Evolutionary conservation across 306 rosid genomes (phyloP).

Genomic region (Purshia tridentata): DNA sequence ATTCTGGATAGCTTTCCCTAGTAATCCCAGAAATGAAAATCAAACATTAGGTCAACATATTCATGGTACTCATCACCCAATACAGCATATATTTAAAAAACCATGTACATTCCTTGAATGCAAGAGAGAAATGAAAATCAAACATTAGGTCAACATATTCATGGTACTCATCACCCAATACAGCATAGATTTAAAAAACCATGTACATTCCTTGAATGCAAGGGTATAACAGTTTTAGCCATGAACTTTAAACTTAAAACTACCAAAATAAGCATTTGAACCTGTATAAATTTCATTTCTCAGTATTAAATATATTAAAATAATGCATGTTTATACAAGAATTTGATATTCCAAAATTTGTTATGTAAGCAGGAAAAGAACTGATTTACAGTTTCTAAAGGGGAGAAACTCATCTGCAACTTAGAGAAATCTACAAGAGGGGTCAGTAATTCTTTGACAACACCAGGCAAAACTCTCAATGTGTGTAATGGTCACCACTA

Average conservation of each 20-base stretch:
- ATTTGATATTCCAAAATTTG: constrained; percentile 44
- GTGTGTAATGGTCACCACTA: constrained; percentile 29
- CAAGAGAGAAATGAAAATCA: too few relatives aligned
- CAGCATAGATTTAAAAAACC: not conserved
- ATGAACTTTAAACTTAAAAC: not conserved
- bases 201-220: not conserved
- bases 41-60: not conserved
- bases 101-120: not conserved
- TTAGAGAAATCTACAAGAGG: constrained; percentile 64
- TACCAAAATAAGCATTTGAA: not conserved
- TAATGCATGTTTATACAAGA: constrained; percentile 42
- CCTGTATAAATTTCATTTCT: constrained; percentile 3
- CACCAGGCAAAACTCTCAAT: constrained; percentile 39
- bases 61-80: not conserved
- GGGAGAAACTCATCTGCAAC: constrained; percentile 99
- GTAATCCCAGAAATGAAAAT: not conserved
- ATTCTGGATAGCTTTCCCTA: constrained; percentile 6
- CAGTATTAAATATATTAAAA: constrained; percentile 11
- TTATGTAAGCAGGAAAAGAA: constrained; percentile 39
- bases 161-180: not conserved
- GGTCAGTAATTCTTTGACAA: constrained; percentile 59
- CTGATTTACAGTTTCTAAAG: constrained; percentile 85
- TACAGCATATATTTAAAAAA: not conserved
- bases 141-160: not conserved
- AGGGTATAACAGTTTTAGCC: not conserved